Evolutionary conservation across 768 basidiomycete genomes (phyloP), one percentile per base, ranked within the genome.

Genomic region (Kwoniella dendrophila): DNA sequence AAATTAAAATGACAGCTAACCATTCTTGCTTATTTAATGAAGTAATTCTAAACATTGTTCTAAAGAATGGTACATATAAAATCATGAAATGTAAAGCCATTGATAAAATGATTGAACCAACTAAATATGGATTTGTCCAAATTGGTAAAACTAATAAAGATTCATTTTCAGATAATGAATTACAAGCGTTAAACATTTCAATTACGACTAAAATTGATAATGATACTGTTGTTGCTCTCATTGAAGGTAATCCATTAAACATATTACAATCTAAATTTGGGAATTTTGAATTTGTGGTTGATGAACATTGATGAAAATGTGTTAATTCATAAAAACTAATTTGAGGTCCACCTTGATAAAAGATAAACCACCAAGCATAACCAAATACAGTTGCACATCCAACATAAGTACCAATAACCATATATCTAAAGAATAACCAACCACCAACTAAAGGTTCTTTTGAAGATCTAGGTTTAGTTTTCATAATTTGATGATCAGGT

Each of bases 351-450:
- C 85, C 88, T 16, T 84, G 73, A 78, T 97, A 97, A 79, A 87
- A 89, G 73, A 95, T 82, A 82, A 99, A 99, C 95, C 95, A 98
- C 95, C 95, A 99, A 0, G 92, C 95, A 74, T 99, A 99, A 49
- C 94, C 95, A 69, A 89, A 92, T 26, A 99, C 95, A 26, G 95
- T 98, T 3, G 92, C 94, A 57, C 86, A 86, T 30, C 95, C 95
- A 55, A 99, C 95, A 72, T 98, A 99, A 52, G 85, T 84, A 11
- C 95, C 95, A 61, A 99, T 86, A 56, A 97, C 84, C 83, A 97
- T 82, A 81, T 98, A 99, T 52, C 95, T 85, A 84, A 97, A 87
- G 83, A 98, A 97, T 30, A 99, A 79, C 95, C 95, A 98, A 69
- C 84, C 86, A 59, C 89, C 88, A 45, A 99, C 86, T 26, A 99